Evolutionary conservation across 176 grass and related monocot genomes (phyloP).

Genomic region (Aegilops sharonensis): DNA sequence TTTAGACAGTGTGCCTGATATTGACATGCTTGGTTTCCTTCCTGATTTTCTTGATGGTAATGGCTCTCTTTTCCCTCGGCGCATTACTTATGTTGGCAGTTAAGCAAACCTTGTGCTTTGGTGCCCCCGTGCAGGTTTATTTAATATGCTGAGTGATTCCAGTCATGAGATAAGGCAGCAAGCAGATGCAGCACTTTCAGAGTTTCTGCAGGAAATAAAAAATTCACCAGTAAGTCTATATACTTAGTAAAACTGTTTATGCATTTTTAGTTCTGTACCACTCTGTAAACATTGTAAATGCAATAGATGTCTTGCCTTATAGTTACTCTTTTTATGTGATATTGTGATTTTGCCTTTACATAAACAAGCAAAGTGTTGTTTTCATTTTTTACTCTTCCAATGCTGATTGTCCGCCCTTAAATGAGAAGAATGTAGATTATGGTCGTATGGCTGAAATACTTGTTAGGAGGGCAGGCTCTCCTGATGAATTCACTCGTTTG

Average conservation of each 20-base stretch:
- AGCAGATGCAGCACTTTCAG: conserved; percentile 95
- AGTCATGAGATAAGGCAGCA: conserved; percentile 98
- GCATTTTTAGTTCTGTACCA: background rate
- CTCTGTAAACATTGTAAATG: conserved; percentile 17
- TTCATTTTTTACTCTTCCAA: conserved; percentile 16
- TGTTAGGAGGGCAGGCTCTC: conserved; percentile 78
- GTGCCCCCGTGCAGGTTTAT: conserved; percentile 61
- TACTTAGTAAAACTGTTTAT: conserved; percentile 6
- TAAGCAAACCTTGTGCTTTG: conserved; percentile 20
- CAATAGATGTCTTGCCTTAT: conserved; percentile 2
- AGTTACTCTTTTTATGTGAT: background rate
- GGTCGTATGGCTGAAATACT: conserved; percentile 99
- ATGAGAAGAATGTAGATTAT: conserved; percentile 95
- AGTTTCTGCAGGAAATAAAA: conserved; percentile 99
- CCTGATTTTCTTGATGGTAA: conserved; percentile 99
- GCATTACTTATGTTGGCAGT: conserved; percentile 19
- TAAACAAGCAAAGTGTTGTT: background rate
- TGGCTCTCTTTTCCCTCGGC: conserved; percentile 21
- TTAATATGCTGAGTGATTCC: conserved; percentile 98
- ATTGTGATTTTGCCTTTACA: background rate
- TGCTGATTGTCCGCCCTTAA: conserved; percentile 30
- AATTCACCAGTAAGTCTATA: conserved; percentile 93
- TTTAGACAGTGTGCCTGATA: conserved; percentile 98
- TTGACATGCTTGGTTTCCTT: conserved; percentile 99
- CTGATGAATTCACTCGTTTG: conserved; percentile 96